Conservation (phyloP, 441 rosid species). For the Jatropha multifida region DNA sequence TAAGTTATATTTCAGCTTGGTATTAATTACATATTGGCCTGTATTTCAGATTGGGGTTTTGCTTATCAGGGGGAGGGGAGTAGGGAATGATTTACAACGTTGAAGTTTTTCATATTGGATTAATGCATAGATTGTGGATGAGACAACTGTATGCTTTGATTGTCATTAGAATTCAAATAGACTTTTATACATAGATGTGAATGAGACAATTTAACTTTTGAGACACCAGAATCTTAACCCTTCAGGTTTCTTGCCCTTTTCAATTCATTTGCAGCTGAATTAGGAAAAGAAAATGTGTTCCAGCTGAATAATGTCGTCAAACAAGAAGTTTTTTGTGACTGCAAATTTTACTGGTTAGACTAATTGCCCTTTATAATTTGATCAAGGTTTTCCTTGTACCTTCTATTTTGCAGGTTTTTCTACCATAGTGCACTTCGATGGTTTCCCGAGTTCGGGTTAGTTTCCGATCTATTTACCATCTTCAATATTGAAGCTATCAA, state of each 20-base stretch:
- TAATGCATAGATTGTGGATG: background rate
- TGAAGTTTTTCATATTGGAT: background rate
- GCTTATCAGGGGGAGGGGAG: background rate
- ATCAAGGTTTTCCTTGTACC: slow-evolving; percentile 1
- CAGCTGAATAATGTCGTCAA: background rate
- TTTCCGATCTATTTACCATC: slow-evolving; percentile 18
- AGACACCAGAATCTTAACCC: too few species aligned
- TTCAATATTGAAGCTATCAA: background rate
- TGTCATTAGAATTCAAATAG: background rate
- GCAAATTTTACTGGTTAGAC: too few species aligned
- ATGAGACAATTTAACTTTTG: background rate
- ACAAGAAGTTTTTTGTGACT: background rate
- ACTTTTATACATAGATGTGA: background rate
- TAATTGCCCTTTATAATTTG: slow-evolving; percentile 3
- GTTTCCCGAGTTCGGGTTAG: slow-evolving; percentile 86
- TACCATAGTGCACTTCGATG: slow-evolving; percentile 89
- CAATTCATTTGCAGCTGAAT: background rate
- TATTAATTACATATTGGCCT: too few species aligned
- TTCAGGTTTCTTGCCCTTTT: background rate
- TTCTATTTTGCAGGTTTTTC: slow-evolving; percentile 64
- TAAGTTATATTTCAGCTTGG: too few species aligned
- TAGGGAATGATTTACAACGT: background rate
- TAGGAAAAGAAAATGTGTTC: background rate
- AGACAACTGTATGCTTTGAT: background rate
- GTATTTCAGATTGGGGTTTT: too few species aligned